Conservation (phyloP, 768 basidiomycete species). For the Asterophora lycoperdoides region DNA sequence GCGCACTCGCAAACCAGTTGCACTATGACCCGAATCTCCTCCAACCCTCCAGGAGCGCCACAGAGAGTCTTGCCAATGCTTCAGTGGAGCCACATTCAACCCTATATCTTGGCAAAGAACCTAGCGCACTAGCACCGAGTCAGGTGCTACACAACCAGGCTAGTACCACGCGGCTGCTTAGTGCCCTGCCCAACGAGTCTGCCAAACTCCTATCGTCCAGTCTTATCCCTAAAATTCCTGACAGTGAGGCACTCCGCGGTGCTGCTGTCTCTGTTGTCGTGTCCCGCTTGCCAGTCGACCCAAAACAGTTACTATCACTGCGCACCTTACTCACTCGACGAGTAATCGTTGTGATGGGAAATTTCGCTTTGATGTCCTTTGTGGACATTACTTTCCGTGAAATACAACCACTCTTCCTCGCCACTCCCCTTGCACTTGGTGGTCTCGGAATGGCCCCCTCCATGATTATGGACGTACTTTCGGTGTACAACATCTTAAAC, state of each 20-base stretch:
- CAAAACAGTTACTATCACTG: slow-evolving; percentile 40
- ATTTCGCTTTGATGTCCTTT: slow-evolving; percentile 61
- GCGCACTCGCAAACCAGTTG: background rate
- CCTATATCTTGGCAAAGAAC: no score
- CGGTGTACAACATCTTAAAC: slow-evolving; percentile 53
- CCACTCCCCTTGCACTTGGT: slow-evolving; percentile 61
- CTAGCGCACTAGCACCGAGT: no score
- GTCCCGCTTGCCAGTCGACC: slow-evolving; percentile 3
- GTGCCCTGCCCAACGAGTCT: no score
- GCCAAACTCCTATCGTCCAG: no score
- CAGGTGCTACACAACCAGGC: no score
- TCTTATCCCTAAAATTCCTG: no score
- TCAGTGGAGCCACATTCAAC: no score
- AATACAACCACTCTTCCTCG: slow-evolving; percentile 63
- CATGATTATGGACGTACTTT: slow-evolving; percentile 59
- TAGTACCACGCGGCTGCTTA: no score
- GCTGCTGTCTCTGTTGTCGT: slow-evolving; percentile 1
- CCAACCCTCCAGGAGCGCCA: no score
- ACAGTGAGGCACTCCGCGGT: no score
- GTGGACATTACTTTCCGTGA: slow-evolving; percentile 61
- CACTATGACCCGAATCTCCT: no score
- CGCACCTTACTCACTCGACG: slow-evolving; percentile 43
- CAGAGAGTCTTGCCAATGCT: no score
- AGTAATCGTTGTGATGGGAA: slow-evolving; percentile 56
- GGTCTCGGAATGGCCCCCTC: slow-evolving; percentile 64